Base-by-base conservation (phyloP, 805 yeast genomes). In the Metschnikowia matae region DNA sequence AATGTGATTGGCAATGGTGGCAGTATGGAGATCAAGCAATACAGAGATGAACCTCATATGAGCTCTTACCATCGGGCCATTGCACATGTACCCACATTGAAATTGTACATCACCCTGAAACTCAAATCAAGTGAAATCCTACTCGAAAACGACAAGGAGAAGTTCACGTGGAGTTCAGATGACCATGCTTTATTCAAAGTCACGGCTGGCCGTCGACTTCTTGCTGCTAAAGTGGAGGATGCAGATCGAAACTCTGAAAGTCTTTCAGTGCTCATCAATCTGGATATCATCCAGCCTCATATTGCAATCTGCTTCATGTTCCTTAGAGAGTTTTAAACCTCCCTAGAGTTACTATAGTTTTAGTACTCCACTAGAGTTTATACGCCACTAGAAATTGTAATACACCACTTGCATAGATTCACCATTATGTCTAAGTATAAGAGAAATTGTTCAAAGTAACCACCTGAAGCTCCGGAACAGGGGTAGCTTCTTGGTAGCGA, bases 391-490 rank as follows among this genome's bases (percentile, higher is more conserved):
- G 29, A 15, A 15, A 15, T 13, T 36, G 8, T 20, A 31, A 41
- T 41, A 39, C 15, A 37, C n/a, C 21, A 11, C 23, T 21, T 13
- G 18, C 10, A 23, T 21, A 8, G 17, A 39, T 11, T 23, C 17
- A 8, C 41, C 17, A n/a, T 21, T 23, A 23, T 21, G 14, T 11
- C 18, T 44, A 58, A 47, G 66, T 39, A 51, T 53, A 69, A 17
- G 54, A 44, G 52, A 72, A 71, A 32, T 65, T 69, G 49, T 61
- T 68, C 52, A 73, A 64, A 2, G 77, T 68, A 6, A 67, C 65
- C 13, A 64, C 65, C 18, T 65, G 62, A 32, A 57, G 48, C 15
- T 52, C 57, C 2, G 77, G 77, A 4, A 69, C 69, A 17, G 67
- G 67, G 10, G 69, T 72, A 20, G 60, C 52, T n/a, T 45, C 48